Percentiles rank a stretch among this genome's conserved stretches.
phyloP scores from a whole-genome alignment of 1,284 basidiomycete species.

The Schizopora paradoxa region DNA sequence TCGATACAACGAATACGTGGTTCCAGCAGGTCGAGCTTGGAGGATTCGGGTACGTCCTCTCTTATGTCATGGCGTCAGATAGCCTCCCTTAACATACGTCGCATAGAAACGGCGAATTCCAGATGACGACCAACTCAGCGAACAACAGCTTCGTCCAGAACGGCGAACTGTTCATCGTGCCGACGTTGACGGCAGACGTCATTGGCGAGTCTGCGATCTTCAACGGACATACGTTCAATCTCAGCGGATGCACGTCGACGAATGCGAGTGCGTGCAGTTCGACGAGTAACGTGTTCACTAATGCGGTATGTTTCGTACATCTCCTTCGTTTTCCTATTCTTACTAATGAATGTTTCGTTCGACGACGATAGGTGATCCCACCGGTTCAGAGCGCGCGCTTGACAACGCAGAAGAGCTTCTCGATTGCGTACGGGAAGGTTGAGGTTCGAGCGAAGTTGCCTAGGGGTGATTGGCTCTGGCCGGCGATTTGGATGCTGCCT shows the following conservation, averaged over 20 bases:
- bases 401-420: conserved; percentile 56
- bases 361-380: conserved; percentile 70
- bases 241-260: conserved; percentile 59
- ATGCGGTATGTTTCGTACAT: too few species aligned
- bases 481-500: conserved; percentile 81
- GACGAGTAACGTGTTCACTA: conserved; percentile 31
- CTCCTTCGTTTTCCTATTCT: too few species aligned
- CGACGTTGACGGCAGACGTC: conserved; percentile 69
- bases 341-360: too few species aligned
- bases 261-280: conserved; percentile 41
- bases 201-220: conserved; percentile 52
- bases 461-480: conserved; percentile 74
- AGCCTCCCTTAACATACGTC: conserved; percentile 11
- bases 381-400: conserved; percentile 74
- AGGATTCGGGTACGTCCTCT: conserved; percentile 57
- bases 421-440: conserved; percentile 66
- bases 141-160: conserved; percentile 69
- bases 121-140: conserved; percentile 64
- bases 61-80: not conserved
- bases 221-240: conserved; percentile 59
- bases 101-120: conserved; percentile 70
- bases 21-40: conserved; percentile 64
- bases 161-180: conserved; percentile 71
- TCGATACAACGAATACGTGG: conserved; percentile 52
- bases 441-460: conserved; percentile 67